phyloP scores from a whole-genome alignment of 139 green algal genomes.

The Coelastrella sp. region DNA sequence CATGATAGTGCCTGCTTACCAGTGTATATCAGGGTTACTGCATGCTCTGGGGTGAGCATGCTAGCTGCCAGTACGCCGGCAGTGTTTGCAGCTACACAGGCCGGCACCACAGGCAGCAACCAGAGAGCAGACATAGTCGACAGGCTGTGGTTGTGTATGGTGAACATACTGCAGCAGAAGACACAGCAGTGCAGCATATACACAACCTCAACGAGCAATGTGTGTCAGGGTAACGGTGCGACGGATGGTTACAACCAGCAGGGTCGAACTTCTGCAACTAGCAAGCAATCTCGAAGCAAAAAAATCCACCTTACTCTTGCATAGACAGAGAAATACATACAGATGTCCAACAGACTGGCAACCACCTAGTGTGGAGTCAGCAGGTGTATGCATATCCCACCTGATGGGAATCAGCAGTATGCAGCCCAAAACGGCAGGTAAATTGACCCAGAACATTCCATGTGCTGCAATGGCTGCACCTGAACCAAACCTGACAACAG shows the following conservation, averaged over 20 bases:
- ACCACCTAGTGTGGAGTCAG: too few relatives aligned
- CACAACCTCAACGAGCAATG: too few relatives aligned
- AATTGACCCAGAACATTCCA: conserved; percentile 34
- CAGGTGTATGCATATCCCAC: background rate
- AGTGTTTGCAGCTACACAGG: conserved; percentile 38
- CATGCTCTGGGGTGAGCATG: background rate
- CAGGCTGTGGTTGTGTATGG: too few relatives aligned
- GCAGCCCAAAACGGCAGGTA: conserved; percentile 5
- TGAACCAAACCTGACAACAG: conserved; percentile 1
- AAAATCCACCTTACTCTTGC: too few relatives aligned
- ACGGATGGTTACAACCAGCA: too few relatives aligned
- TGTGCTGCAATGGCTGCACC: background rate
- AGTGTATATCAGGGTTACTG: background rate
- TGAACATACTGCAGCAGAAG: conserved; percentile 34
- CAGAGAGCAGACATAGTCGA: conserved; percentile 31
- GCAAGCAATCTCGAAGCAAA: too few relatives aligned
- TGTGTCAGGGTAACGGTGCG: too few relatives aligned
- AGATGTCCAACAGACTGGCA: too few relatives aligned
- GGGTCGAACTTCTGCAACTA: too few relatives aligned
- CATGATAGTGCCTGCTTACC: background rate
- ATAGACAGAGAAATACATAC: too few relatives aligned
- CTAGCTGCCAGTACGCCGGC: background rate
- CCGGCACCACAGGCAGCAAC: conserved; percentile 34
- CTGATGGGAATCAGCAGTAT: conserved; percentile 9
- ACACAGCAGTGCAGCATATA: too few relatives aligned